Base-by-base conservation (phyloP, 2,329 filamentous ascomycete species). In the Dothistroma septosporum region DNA sequence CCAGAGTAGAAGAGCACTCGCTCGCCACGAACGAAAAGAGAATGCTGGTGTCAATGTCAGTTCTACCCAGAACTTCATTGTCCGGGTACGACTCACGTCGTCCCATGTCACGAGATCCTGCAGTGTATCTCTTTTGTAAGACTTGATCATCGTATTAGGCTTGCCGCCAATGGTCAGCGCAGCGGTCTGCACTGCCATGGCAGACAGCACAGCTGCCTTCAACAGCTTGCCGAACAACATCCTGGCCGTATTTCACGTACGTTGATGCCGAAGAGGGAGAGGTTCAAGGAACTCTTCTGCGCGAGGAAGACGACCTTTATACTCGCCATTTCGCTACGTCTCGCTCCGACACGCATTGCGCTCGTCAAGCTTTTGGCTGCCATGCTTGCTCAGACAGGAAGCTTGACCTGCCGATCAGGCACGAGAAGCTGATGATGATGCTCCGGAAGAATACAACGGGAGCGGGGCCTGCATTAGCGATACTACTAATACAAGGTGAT, bases 1-100 rank as follows among this genome's bases (percentile, higher is more conserved):
- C 86, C 89, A 47, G 84, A 87, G 72, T 88, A 91, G 37, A 92
- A 80, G 70, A 90, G 85, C 49, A 89, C 77, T 10, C 88, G 82
- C 69, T 91, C 84, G 10, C 88, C 89, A 62, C 83, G 79, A 61
- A 92, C 81, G 64, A 87, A 87, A 3, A 92, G 76, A 0, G 88
- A 89, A 65, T 89, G 78, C 66, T 70, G 50, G 11, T 19, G 21
- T 10, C 21, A 6, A 31, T n/a, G 31, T 57, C 22, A 59, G 58
- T 50, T 8, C 16, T 57, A 31, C 28, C 44, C 31, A 32, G 12
- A n/a, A 8, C 2, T 44, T 9, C 41, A 37, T 44, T 12, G 31
- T 41, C 19, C 9, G 33, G 33, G 16, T 19, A n/a, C 11, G 12
- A 33, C 55, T 53, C 53, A 70, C 69, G 47, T 88, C 80, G 71